These are phyloP conservation scores for Agastache rugosa DNA, from an alignment of 257 asterid genomes.

Conservation along the genomic window DNA sequence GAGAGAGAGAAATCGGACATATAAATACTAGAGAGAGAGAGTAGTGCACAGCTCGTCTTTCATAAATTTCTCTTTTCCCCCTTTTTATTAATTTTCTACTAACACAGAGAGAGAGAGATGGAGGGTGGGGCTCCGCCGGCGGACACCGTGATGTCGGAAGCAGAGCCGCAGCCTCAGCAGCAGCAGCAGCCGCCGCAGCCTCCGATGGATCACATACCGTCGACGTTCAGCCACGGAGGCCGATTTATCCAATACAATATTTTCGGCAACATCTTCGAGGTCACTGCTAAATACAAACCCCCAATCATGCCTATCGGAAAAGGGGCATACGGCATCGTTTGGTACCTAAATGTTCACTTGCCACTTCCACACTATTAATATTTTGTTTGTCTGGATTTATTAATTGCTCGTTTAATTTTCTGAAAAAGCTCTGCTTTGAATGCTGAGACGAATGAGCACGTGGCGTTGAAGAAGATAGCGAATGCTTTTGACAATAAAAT, in stretches of 20 bases:
- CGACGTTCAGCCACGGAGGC: conserved; percentile 89
- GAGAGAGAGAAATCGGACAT: conserved; percentile 23
- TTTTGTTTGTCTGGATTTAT: neutral
- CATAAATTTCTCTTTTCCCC: neutral
- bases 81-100: conserved; percentile 31
- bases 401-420: neutral
- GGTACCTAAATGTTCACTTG: conserved; percentile 49
- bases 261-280: conserved; percentile 96
- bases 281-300: conserved; percentile 91
- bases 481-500: conserved; percentile 95
- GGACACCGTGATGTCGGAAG: conserved; percentile 93
- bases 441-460: conserved; percentile 94
- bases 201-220: conserved; percentile 73
- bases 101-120: conserved; percentile 48
- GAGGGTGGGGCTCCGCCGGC: conserved; percentile 76
- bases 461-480: conserved; percentile 92
- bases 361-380: neutral
- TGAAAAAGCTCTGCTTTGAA: conserved; percentile 80
- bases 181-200: conserved; percentile 47
- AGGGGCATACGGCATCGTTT: conserved; percentile 99
- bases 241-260: conserved; percentile 90
- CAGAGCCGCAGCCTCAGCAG: conserved; percentile 53
- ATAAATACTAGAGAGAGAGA: conserved; percentile 31
- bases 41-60: conserved; percentile 24
- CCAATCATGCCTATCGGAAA: conserved; percentile 99